phyloP scores from a whole-genome alignment of 768 basidiomycete species.

The Cyclocybe aegerita region DNA sequence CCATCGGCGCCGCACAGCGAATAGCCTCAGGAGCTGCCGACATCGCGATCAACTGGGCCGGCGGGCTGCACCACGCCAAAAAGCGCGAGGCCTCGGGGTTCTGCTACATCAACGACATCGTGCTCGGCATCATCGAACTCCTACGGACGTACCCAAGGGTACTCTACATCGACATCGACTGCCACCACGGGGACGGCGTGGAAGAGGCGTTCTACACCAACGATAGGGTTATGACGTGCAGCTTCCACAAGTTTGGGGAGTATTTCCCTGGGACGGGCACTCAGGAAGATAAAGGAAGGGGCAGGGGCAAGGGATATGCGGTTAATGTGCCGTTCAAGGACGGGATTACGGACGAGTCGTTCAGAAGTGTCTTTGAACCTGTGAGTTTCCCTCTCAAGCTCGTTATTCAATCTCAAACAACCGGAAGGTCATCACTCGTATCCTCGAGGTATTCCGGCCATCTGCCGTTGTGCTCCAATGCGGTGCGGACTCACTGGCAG shows the following conservation, averaged over 20 bases:
- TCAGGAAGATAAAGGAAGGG: constrained; percentile 82
- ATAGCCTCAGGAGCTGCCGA: constrained; percentile 82
- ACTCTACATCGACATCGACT: constrained; percentile 96
- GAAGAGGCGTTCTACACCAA: constrained; percentile 99
- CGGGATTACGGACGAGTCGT: constrained; percentile 90
- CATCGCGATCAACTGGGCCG: constrained; percentile 97
- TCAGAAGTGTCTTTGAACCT: constrained; percentile 87
- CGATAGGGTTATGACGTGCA: constrained; percentile 95
- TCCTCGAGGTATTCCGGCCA: constrained; percentile 87
- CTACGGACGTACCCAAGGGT: constrained; percentile 85
- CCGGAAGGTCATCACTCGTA: constrained; percentile 74
- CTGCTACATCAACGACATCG: constrained; percentile 99
- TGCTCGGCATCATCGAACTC: constrained; percentile 90
- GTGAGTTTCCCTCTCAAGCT: constrained; percentile 45
- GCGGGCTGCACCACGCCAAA: constrained; percentile 99
- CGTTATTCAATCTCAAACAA: constrained; percentile 1
- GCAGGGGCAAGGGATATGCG: constrained; percentile 83
- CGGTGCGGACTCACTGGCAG: constrained; percentile 92
- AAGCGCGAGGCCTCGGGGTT: constrained; percentile 97
- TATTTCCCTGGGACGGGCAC: constrained; percentile 90
- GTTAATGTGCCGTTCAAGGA: constrained; percentile 94
- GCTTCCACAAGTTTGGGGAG: constrained; percentile 97
- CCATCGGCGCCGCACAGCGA: constrained; percentile 83
- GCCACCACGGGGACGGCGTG: constrained; percentile 98
- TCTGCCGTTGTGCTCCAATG: constrained; percentile 91